Base-by-base conservation (phyloP, 192 early-diverging fungal genomes). In the Dispira simplex region DNA sequence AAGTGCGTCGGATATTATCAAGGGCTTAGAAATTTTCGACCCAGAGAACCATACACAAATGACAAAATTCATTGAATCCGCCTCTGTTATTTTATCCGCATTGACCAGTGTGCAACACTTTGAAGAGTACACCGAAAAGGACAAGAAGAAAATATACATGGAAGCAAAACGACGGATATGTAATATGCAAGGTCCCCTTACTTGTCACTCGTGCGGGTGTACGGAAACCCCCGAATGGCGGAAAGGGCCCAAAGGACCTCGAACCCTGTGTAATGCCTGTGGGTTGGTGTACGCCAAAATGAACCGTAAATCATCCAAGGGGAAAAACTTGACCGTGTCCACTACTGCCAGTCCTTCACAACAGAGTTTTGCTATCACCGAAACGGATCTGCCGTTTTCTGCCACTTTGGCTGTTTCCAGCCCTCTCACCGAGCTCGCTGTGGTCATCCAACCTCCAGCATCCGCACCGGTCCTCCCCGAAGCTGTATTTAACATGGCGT, bases 151-250 rank as follows among this genome's bases (percentile, higher is more conserved):
- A 39, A 39, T 39, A 1, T 6, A 39, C 32, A 39, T 39, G 32
- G 32, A 39, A 39, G 32, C 32, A 6, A 39, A 39, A 39, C 1
- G 6, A 39, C 1, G 49, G n/a, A 23, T 18, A 51, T 8, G 49
- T 18, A 23, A 4, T 51, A 18, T 51, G n/a, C 16, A 20, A 20
- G 49, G 49, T 8, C 16, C 49, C 23, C 49, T 20, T 4, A 51
- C 8, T 1, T 51, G 49, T 8, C 49, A 51, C 16, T 18, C n/a
- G 16, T 51, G 49, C 49, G 49, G 49, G 8, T 51, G 64, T 43
- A 65, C 51, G 57, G 64, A 65, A 44, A 65, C 64, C 46, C 64
- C 64, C 27, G 64, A 65, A 57, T 65, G 64, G 64, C 64, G 64
- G 28, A 65, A 65, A 39, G 64, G 64, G 0, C 64, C 64, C 13